Percentiles rank a stretch among this genome's conserved stretches.
Evolutionary conservation across 306 rosid genomes (phyloP).

Genomic region (Astragalus membranaceus): DNA sequence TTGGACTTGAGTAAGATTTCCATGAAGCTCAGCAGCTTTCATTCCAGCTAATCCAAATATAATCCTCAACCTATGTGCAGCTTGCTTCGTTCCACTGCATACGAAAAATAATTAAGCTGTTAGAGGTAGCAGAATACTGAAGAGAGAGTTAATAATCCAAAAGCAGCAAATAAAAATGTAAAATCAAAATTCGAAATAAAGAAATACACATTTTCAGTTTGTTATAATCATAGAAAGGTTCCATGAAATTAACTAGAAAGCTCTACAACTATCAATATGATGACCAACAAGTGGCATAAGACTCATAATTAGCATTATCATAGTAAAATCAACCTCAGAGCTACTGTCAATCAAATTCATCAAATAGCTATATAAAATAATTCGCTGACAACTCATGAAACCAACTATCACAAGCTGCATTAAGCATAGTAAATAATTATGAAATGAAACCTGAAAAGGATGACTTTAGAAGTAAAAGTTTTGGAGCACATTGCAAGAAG

Average conservation of each 20-base stretch:
- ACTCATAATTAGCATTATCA: not conserved
- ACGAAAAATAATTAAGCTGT: constrained; percentile 6
- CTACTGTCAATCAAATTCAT: not conserved
- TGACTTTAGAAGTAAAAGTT: constrained; percentile 73
- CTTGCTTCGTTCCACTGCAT: constrained; percentile 86
- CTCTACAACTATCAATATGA: constrained; percentile 2
- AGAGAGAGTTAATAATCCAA: not conserved
- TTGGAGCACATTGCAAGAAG: constrained; percentile 84
- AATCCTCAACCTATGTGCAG: constrained; percentile 91
- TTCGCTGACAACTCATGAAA: constrained; percentile 6
- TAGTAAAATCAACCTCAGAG: not conserved
- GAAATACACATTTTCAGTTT: not conserved
- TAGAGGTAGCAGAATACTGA: not conserved
- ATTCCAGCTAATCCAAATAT: constrained; percentile 89
- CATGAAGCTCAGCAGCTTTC: constrained; percentile 96
- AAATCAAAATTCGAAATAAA: constrained; percentile 2
- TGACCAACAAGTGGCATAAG: not conserved
- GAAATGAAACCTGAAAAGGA: constrained; percentile 74
- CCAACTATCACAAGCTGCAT: not conserved
- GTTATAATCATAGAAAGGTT: constrained; percentile 1
- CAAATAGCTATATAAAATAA: not conserved
- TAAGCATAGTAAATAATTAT: not conserved
- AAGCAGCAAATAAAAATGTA: not conserved
- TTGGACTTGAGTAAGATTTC: constrained; percentile 93
- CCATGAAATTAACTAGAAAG: constrained; percentile 1